Evolutionary conservation across 2,329 filamentous ascomycete species (phyloP).

Genomic region (Nothopassalora personata): DNA sequence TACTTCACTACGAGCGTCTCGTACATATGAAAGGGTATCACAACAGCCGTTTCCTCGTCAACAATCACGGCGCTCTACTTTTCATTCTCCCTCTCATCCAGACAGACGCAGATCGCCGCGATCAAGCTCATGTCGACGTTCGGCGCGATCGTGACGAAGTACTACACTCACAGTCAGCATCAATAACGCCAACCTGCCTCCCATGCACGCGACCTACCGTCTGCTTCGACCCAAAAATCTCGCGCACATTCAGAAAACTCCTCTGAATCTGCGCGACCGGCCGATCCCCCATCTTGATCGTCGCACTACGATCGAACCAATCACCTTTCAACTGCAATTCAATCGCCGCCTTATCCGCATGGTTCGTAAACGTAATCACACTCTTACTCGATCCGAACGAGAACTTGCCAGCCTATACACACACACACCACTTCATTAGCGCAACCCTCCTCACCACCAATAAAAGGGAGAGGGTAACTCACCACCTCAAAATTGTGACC

Average conservation of each 20-base stretch:
- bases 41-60: neutral
- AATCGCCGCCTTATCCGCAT: slow-evolving; percentile 39
- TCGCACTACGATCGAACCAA: slow-evolving; percentile 53
- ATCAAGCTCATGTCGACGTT: slow-evolving; percentile 62
- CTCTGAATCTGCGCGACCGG: slow-evolving; percentile 56
- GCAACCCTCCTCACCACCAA: no score
- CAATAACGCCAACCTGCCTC: neutral
- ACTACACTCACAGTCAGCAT: slow-evolving; percentile 31
- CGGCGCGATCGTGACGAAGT: slow-evolving; percentile 58
- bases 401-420: slow-evolving; percentile 43
- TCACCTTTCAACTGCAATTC: slow-evolving; percentile 56
- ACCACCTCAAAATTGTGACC: slow-evolving; percentile 24
- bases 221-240: slow-evolving; percentile 57
- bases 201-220: slow-evolving; percentile 36
- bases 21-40: neutral
- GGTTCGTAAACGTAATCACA: slow-evolving; percentile 53
- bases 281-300: slow-evolving; percentile 50
- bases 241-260: slow-evolving; percentile 52
- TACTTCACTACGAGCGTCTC: neutral
- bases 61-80: neutral
- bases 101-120: slow-evolving; percentile 60
- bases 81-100: slow-evolving; percentile 62
- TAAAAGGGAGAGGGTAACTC: neutral
- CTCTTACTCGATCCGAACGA: slow-evolving; percentile 50
- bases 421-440: slow-evolving; percentile 13